Percentiles rank a stretch among this genome's conserved stretches.
Conservation (phyloP, 768 basidiomycete genomes). For the Pisolithus sp. region DNA sequence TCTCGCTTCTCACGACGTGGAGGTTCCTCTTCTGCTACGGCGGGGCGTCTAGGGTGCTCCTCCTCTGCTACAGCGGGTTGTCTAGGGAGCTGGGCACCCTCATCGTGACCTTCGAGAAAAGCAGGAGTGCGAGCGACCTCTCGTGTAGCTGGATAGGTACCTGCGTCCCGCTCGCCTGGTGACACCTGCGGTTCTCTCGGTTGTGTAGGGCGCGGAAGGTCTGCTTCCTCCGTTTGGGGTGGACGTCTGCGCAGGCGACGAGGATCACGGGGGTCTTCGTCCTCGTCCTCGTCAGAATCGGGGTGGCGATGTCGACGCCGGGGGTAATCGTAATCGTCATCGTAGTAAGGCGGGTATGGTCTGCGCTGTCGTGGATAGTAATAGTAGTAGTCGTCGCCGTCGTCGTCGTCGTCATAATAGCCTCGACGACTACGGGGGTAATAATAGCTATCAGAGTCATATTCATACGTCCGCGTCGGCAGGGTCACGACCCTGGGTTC, state of each 20-base stretch:
- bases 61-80: too few species aligned
- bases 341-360: not conserved
- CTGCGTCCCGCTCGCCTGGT: not conserved
- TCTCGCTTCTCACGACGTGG: not conserved
- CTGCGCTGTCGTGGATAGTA: too few species aligned
- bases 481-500: conserved; percentile 4
- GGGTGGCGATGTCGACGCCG: conserved; percentile 3
- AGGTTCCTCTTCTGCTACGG: conserved; percentile 7
- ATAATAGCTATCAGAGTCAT: conserved; percentile 4
- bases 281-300: conserved; percentile 14
- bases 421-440: not conserved
- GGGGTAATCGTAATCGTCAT: not conserved
- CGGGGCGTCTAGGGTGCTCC: not conserved
- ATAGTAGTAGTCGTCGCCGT: too few species aligned
- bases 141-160: too few species aligned
- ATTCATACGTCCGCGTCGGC: conserved; percentile 8
- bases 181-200: not conserved
- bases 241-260: not conserved
- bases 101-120: not conserved
- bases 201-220: not conserved
- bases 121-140: too few species aligned
- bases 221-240: not conserved
- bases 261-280: conserved; percentile 2
- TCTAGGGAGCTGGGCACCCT: not conserved
- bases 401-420: too few species aligned